Base-by-base conservation (phyloP, 2,329 filamentous ascomycete species). In the Colletotrichum higginsianum region DNA sequence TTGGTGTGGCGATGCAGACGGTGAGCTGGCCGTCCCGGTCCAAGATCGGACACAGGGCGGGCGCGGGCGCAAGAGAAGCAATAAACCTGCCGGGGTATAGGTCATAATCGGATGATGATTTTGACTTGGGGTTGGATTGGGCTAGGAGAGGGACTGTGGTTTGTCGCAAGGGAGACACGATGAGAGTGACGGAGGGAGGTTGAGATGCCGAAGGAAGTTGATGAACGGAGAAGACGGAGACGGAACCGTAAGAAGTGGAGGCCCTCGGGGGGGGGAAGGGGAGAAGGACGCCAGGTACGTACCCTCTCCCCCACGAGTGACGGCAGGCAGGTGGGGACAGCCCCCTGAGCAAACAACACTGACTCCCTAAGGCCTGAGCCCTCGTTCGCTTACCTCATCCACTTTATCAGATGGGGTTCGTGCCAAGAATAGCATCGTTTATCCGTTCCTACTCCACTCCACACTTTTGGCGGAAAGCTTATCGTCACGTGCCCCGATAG, bases 1-100 rank as follows among this genome's bases (percentile, higher is more conserved):
- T 66, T 70, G 62, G 47, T 61, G 67, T 70, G 67, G 67, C 67
- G 62, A 66, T 70, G 67, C 67, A 66, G 9, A 23, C 9, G 40
- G 50, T 46, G 47, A 50, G 60, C 18, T 62, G 47, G 46, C 16
- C 30, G n/a, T 40, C 47, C 60, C 30, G 30, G 47, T 38, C 21
- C 8, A 42, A 40, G 40, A 53, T 49, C 44, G 44, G 58, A 38
- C 23, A 61, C 16, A 35, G 26, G 44, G 58, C 44, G 23, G 44
- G 47, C 1, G 30, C 15, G n/a, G 16, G 11, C 30, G 18, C 30
- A 13, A 11, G 6, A 61, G 57, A 21, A 47, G 57, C 26, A 23
- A 46, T 26, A 12, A 49, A 13, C 7, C 23, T 16, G 30, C 12
- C 40, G 26, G 53, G n/a, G 3, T 60, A 3, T 23, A 60, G 15